A percentile compares a stretch with the other conserved stretches of the same genome.
These are phyloP conservation scores for Lepidium aucheri DNA, from an alignment of 345 rosid genomes.

Conservation along the genomic window DNA sequence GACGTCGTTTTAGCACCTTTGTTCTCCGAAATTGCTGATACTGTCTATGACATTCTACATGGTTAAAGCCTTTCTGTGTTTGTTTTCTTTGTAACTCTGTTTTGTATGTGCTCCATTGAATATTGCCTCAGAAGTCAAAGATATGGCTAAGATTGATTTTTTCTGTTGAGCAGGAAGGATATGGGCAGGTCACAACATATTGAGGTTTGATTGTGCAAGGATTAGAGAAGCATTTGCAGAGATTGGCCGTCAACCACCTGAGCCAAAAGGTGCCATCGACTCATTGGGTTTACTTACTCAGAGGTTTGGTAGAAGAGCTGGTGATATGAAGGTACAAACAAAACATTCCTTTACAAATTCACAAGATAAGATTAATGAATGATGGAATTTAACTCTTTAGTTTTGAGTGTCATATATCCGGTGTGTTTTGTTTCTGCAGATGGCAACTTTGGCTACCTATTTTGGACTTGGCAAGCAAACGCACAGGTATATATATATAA, in stretches of 20 bases:
- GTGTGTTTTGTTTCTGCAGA: conserved; percentile 34
- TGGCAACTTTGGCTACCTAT: conserved; percentile 81
- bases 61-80: conserved; percentile 28
- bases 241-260: conserved; percentile 59
- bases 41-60: conserved; percentile 63
- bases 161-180: conserved; percentile 54
- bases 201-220: conserved; percentile 74
- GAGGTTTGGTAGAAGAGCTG: conserved; percentile 83
- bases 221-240: conserved; percentile 75
- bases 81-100: background rate
- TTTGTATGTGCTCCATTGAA: background rate
- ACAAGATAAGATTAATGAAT: background rate
- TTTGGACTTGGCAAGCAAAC: conserved; percentile 79
- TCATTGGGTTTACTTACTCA: conserved; percentile 66
- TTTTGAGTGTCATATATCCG: background rate
- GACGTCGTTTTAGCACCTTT: conserved; percentile 51
- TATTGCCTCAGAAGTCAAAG: background rate
- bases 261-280: conserved; percentile 72
- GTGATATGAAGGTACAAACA: conserved; percentile 67
- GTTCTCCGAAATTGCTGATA: conserved; percentile 63
- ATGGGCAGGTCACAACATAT: conserved; percentile 95
- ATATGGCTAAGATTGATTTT: background rate
- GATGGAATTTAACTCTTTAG: background rate
- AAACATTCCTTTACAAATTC: background rate
- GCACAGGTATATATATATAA: conserved; percentile 49